Evolutionary conservation across 2,329 filamentous ascomycete species (phyloP), one percentile per base, ranked within the genome.

Genomic region (Nemania diffusa): DNA sequence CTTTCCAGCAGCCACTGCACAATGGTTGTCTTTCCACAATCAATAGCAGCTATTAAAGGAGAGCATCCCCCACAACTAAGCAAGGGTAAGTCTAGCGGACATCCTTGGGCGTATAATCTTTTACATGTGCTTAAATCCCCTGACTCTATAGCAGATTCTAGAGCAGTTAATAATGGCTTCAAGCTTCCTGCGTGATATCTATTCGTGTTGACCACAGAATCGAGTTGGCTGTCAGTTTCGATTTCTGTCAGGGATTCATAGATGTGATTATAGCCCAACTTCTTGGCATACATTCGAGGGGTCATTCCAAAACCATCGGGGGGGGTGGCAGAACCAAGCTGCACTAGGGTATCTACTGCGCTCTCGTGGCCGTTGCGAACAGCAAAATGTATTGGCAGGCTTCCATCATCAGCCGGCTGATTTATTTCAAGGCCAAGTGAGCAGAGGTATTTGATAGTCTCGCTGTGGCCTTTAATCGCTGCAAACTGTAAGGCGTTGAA

Each of bases 401-500:
- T 58, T 15, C 62, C 62, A 26, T 64, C 55, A 20, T 58, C 37
- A 1, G 62, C 24, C 13, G 55, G 26, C 7, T 60, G 26, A 20
- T 64, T 64, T n/a, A 60, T 46, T 29, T 55, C 34, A 1, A 64
- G 55, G 22, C 55, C 48, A 26, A 55, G 15, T 37, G 62, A 59
- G 22, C 8, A 20, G 22, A 64, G 56, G 11, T 55, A 50, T 8
- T 60, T 6, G 15, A 64, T 60, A 20, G 17, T 40, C 26, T 60
- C 37, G 1, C 0, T 24, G 5, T 3, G 7, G 29, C 40, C 50
- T 6, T 17, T 1, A 2, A 64, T 9, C 17, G 48, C 55, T 2
- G 62, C 55, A 40, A 64, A 64, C 55, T 64, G 62, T 17, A 64
- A 56, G 15, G 56, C 59, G 17, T 60, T 59, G 2, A 37, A 58